Base-by-base conservation (phyloP, 768 basidiomycete species). In the Xerocomellus amylosporus region DNA sequence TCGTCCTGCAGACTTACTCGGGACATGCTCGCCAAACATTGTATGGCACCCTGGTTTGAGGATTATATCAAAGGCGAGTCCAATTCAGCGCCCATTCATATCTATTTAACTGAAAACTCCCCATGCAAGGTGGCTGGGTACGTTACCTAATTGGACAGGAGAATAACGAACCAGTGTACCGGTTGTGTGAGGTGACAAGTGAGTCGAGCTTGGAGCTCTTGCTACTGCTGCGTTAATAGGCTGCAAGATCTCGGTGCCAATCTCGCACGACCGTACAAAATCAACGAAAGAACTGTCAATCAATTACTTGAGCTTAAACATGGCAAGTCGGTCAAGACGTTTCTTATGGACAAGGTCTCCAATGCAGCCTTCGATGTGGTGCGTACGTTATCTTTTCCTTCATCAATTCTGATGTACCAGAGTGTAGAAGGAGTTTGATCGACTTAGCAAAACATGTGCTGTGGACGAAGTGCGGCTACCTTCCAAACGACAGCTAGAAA, bases 341-440 rank as follows among this genome's bases (percentile, higher is more conserved):
- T 88, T 63, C 68, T 71, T 4, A 93, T 99, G 87, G 91, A 93
- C 66, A 88, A 86, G 60, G 84, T 96, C 8, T 96, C 93, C 8
- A 96, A 98, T 65, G 72, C 80, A 1, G 53, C 72, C 4, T 86
- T 93, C 54, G 74, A 73, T 12, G 70, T 76, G 57, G 95, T 94
- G 45, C 47, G 84, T 77, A 19, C 30, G 22, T 38, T 17, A 36
- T 42, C 13, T 6, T 10, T 8, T 39, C 34, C 55, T 48, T 17
- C 33, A 43, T 47, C 52, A 40, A 39, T 13, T 51, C 57, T 66
- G 37, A 63, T 46, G 22, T 22, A 22, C 26, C 26, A 37, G 50
- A 48, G 38, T 60, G 44, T 66, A 93, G 90, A 79, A 80, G 68
- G 93, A 96, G 67, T 90, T 85, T 68, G 81, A 81, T 13, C 83